Conservation (phyloP, 768 basidiomycete genomes). For the Coprinopsis sp. region DNA sequence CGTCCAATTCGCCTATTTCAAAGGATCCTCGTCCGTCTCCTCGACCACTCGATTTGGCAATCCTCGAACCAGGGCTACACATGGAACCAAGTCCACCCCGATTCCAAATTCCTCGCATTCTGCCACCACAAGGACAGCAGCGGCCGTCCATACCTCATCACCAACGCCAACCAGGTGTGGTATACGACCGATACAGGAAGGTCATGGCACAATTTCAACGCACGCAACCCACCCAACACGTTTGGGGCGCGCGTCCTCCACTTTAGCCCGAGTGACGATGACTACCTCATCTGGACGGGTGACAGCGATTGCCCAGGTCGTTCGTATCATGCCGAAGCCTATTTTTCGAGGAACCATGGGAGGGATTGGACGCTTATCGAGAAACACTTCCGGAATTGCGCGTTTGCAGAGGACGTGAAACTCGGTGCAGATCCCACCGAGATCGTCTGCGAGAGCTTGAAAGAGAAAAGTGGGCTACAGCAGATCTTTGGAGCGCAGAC, state of each 20-base stretch:
- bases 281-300: conserved; percentile 88
- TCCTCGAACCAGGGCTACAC: conserved; percentile 93
- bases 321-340: conserved; percentile 65
- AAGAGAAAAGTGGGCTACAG: conserved; percentile 79
- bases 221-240: conserved; percentile 72
- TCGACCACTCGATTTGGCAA: conserved; percentile 83
- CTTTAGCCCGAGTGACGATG: conserved; percentile 77
- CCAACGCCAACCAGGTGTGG: conserved; percentile 54
- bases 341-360: conserved; percentile 75
- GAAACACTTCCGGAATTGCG: conserved; percentile 84
- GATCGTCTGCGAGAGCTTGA: conserved; percentile 90
- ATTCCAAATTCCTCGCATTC: conserved; percentile 71
- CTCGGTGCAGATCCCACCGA: conserved; percentile 79
- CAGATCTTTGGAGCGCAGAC: conserved; percentile 45
- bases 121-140: conserved; percentile 77
- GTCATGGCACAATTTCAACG: conserved; percentile 53
- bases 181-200: conserved; percentile 83
- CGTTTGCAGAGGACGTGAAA: conserved; percentile 84
- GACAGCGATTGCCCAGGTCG: conserved; percentile 63
- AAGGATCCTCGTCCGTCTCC: conserved; percentile 73
- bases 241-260: conserved; percentile 76
- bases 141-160: conserved; percentile 91
- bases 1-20: conserved; percentile 81
- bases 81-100: conserved; percentile 66
- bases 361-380: conserved; percentile 73